These are phyloP conservation scores for Triticum aestivum DNA, from an alignment of 176 grass and related monocot species.

Conservation along the genomic window DNA sequence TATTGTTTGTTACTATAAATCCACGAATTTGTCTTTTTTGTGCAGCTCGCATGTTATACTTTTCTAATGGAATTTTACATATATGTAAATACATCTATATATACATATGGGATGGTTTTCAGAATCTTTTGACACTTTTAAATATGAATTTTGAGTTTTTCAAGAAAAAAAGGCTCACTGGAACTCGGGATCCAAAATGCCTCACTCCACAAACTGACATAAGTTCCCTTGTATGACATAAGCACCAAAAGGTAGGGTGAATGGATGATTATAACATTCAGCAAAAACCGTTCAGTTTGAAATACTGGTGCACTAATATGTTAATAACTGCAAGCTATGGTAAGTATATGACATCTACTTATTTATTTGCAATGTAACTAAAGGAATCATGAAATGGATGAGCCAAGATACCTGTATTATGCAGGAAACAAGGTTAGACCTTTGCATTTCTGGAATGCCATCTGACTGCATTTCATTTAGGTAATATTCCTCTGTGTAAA, in stretches of 20 bases:
- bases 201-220: neutral
- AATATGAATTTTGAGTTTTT: neutral
- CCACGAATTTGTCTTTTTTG: neutral
- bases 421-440: slow-evolving; percentile 90
- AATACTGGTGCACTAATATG: neutral
- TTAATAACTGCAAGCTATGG: neutral
- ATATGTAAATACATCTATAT: no score
- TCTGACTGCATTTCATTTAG: slow-evolving; percentile 85
- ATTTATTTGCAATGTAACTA: neutral
- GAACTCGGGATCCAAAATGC: neutral
- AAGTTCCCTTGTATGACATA: neutral
- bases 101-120: neutral
- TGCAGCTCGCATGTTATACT: neutral
- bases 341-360: neutral
- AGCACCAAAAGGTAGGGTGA: neutral
- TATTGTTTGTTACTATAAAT: no score
- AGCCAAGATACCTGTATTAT: slow-evolving; percentile 73
- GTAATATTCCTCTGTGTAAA: slow-evolving; percentile 97
- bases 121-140: neutral
- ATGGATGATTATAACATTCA: neutral
- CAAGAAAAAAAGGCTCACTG: neutral
- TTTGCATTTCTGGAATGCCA: slow-evolving; percentile 96
- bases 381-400: slow-evolving; percentile 23
- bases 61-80: neutral
- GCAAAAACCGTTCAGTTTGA: neutral